Evolutionary conservation across 768 basidiomycete species (phyloP).

Genomic region (Phanerochaete carnosa): DNA sequence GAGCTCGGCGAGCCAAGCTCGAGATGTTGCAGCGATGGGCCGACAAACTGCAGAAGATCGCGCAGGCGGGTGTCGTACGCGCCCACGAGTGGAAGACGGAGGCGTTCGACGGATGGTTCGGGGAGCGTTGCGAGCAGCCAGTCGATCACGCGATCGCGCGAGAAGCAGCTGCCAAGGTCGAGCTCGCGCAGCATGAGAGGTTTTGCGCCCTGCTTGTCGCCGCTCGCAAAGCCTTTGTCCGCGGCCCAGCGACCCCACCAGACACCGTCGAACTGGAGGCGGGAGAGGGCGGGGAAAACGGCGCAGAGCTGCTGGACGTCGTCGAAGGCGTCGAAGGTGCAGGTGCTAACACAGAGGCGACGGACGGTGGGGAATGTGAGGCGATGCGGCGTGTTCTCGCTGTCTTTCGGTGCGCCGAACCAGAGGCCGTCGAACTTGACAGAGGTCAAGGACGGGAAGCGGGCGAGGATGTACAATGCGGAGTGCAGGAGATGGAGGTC

Average conservation of each 20-base stretch:
- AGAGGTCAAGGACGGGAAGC: neutral
- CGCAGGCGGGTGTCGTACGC: constrained; percentile 10
- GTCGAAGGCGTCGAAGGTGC: constrained; percentile 10
- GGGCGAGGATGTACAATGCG: constrained; percentile 5
- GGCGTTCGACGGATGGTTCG: neutral
- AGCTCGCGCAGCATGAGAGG: constrained; percentile 1
- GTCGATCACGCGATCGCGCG: constrained; percentile 8
- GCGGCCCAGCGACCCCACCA: constrained; percentile 13
- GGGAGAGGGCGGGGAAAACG: neutral
- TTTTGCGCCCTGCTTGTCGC: neutral
- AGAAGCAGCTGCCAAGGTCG: constrained; percentile 12
- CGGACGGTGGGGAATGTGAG: constrained; percentile 3
- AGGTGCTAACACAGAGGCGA: constrained; percentile 6
- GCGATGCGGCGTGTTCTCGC: neutral
- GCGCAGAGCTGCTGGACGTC: constrained; percentile 2
- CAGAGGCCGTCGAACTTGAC: constrained; percentile 15
- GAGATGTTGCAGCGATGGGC: neutral
- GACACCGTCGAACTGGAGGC: constrained; percentile 10
- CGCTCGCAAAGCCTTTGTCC: neutral
- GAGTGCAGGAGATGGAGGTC: constrained; percentile 7
- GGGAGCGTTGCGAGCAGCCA: constrained; percentile 7
- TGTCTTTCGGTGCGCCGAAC: constrained; percentile 3
- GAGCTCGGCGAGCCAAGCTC: constrained; percentile 16
- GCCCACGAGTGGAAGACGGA: constrained; percentile 7
- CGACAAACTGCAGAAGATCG: constrained; percentile 7